Evolutionary conservation across 768 basidiomycete genomes (phyloP).

Genomic region (Suillus variegatus): DNA sequence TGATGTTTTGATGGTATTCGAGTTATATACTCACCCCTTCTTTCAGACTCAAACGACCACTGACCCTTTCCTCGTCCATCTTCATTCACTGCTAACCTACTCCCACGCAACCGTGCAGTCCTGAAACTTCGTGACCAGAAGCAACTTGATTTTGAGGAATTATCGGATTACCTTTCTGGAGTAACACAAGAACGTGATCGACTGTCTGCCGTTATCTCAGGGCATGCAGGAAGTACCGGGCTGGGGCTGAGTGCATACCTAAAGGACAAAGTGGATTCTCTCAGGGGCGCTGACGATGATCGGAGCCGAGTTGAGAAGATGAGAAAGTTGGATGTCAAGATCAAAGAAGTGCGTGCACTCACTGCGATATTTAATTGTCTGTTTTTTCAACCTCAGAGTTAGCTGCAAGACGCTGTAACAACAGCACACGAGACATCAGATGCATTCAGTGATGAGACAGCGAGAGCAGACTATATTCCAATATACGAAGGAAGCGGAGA

Average conservation of each 20-base stretch:
- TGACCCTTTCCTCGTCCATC: conserved; percentile 87
- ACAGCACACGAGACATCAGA: conserved; percentile 95
- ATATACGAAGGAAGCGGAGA: conserved; percentile 87
- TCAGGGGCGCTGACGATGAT: conserved; percentile 93
- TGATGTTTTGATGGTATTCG: conserved; percentile 18
- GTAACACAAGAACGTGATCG: conserved; percentile 92
- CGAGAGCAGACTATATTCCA: conserved; percentile 92
- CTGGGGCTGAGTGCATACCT: conserved; percentile 87
- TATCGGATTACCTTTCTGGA: conserved; percentile 92
- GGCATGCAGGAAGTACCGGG: conserved; percentile 84
- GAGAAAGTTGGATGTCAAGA: conserved; percentile 88
- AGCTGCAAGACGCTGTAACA: conserved; percentile 97
- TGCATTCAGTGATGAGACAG: conserved; percentile 93
- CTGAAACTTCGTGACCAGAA: conserved; percentile 97
- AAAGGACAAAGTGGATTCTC: conserved; percentile 87
- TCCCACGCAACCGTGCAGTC: conserved; percentile 93
- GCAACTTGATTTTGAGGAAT: conserved; percentile 97
- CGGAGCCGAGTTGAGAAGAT: conserved; percentile 91
- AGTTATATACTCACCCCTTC: conserved; percentile 3
- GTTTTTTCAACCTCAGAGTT: conserved; percentile 10
- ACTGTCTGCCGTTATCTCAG: conserved; percentile 83
- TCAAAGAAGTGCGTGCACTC: conserved; percentile 75
- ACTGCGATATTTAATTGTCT: background rate
- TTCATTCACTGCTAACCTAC: conserved; percentile 93
- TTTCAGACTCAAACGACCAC: conserved; percentile 83